Base-by-base conservation (phyloP, 352 stramenopile genomes). In the Globisporangium nodosum region DNA sequence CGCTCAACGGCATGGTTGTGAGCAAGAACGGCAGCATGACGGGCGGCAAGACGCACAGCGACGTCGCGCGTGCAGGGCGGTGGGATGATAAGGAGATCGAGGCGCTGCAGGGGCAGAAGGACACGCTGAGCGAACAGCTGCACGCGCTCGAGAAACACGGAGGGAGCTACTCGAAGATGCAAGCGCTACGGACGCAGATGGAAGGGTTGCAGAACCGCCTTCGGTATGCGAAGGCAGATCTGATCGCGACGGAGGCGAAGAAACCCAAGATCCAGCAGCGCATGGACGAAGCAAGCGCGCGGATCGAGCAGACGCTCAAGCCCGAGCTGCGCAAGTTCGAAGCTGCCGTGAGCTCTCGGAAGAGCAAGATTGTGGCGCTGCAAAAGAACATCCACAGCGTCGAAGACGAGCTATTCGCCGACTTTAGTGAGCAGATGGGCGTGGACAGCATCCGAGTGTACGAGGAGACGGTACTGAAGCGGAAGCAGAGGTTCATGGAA, bases 11-110 rank as follows among this genome's bases (percentile, higher is more conserved):
- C 21, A 96, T 97, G 70, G 92, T 99, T 49, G 97, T 99, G 53
- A 97, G 80, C 66, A 99, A 98, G 68, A 97, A 97, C 45, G 97
- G 96, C 51, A 98, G 96, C 68, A 99, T 99, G 96, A 99, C 95
- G 1, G 97, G 96, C 48, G 97, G 96, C 54, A 82, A 89, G 13
- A 97, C 91, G 0, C 80, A 89, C 31, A 90, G 82, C 27, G 87
- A 97, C 59, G 55, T 75, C 45, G 86, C 87, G 49, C 80, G 88
- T 27, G 89, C 90, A 35, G 88, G 87, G 20, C 74, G 92, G 61
- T 98, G 92, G 91, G 89, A 97, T 54, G 90, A 97, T 53, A 94
- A 97, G 61, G 94, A 97, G 40, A 79, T 97, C 8, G 78, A 95
- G 31, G 66, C 78, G 6, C 65, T 98, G 5, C 76, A 96, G 57